A percentile compares a stretch with the other conserved stretches of the same genome.
phyloP scores from a whole-genome alignment of 2,329 filamentous ascomycete genomes.

The Aspergillus pseudoviridinutans region DNA sequence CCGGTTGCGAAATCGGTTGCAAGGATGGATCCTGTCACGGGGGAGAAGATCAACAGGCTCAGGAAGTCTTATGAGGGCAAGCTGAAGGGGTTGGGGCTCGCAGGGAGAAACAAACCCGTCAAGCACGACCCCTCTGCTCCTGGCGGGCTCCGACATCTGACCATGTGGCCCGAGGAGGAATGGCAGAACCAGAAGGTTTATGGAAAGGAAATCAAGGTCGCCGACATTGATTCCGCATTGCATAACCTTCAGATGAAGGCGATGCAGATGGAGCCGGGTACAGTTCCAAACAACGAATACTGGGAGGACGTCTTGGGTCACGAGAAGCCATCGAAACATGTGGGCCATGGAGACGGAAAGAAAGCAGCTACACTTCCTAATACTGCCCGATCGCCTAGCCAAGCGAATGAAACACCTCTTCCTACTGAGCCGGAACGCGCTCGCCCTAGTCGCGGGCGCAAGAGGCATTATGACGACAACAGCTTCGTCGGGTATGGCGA shows the following conservation, averaged over 20 bases:
- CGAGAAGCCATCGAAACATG: slow-evolving; percentile 41
- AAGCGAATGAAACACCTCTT: slow-evolving; percentile 25
- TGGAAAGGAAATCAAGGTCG: slow-evolving; percentile 44
- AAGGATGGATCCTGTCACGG: slow-evolving; percentile 57
- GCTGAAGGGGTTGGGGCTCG: slow-evolving; percentile 44
- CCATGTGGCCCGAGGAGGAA: slow-evolving; percentile 49
- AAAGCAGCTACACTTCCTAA: slow-evolving; percentile 18
- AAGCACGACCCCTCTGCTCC: slow-evolving; percentile 40
- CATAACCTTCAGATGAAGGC: slow-evolving; percentile 40
- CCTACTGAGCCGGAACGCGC: slow-evolving; percentile 31
- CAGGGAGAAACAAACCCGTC: slow-evolving; percentile 47
- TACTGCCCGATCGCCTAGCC: slow-evolving; percentile 21
- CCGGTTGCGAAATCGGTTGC: slow-evolving; percentile 56
- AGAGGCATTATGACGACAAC: slow-evolving; percentile 49
- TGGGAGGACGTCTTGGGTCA: slow-evolving; percentile 49
- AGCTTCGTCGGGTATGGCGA: slow-evolving; percentile 51
- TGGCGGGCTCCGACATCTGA: slow-evolving; percentile 39
- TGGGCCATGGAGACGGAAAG: slow-evolving; percentile 29
- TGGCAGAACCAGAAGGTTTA: slow-evolving; percentile 48
- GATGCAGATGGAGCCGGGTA: slow-evolving; percentile 47
- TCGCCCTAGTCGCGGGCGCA: slow-evolving; percentile 45
- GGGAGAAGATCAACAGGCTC: slow-evolving; percentile 62
- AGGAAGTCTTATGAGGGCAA: slow-evolving; percentile 53
- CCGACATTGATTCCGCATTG: slow-evolving; percentile 40
- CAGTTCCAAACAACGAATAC: slow-evolving; percentile 43